phyloP scores from a whole-genome alignment of 2,329 filamentous ascomycete species.

The Alternaria sp. region DNA sequence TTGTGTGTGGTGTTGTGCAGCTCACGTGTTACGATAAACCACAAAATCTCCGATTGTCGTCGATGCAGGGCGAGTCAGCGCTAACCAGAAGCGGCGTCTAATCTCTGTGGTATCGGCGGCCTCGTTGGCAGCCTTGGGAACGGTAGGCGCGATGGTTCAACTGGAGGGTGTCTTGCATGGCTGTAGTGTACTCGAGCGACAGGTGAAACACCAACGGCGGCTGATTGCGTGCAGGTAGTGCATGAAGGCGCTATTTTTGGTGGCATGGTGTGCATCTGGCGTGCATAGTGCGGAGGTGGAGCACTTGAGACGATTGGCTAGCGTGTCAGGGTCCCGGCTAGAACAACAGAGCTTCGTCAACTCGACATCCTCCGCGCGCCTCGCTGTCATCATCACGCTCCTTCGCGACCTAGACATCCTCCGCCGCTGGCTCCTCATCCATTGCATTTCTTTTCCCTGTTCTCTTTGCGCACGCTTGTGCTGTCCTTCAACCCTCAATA shows the following conservation, averaged over 20 bases:
- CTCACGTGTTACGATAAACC: neutral
- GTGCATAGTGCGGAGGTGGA: conserved; percentile 24
- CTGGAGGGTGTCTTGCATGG: neutral
- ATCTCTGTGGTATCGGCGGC: neutral
- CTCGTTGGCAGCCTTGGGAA: neutral
- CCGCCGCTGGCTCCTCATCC: neutral
- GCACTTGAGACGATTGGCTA: conserved; percentile 24
- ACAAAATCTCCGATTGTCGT: neutral
- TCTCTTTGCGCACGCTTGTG: neutral
- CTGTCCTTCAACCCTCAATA: neutral
- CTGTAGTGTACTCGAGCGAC: neutral
- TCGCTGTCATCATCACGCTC: conserved; percentile 6
- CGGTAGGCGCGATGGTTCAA: neutral
- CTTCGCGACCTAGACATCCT: conserved; percentile 1
- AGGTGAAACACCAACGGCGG: conserved; percentile 23
- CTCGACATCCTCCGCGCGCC: conserved; percentile 16
- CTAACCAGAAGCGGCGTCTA: neutral
- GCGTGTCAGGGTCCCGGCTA: conserved; percentile 9
- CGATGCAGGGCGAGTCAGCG: neutral
- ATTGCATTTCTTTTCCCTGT: conserved; percentile 3
- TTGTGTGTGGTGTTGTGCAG: neutral
- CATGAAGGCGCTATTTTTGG: conserved; percentile 29
- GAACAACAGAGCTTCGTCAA: conserved; percentile 16
- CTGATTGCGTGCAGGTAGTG: conserved; percentile 8
- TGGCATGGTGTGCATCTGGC: conserved; percentile 14